Conservation (phyloP, 2,329 filamentous ascomycete species). For the Pseudogymnoascus pannorum region DNA sequence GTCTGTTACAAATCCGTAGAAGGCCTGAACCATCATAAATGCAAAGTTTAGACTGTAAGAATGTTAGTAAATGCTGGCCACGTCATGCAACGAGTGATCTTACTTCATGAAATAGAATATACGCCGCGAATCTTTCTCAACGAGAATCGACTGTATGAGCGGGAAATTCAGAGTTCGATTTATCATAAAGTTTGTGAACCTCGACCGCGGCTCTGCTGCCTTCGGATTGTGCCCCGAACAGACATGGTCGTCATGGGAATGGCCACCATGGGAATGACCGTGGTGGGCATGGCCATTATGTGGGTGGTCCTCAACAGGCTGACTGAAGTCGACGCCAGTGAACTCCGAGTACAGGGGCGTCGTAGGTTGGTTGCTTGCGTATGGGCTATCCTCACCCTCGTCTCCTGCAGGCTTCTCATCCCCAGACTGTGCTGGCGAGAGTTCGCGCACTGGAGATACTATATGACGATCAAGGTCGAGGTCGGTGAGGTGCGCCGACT, state of each 20-base stretch:
- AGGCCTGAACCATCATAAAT: slow-evolving; percentile 92
- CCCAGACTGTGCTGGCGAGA: neutral
- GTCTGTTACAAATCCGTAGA: slow-evolving; percentile 89
- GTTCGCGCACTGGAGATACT: neutral
- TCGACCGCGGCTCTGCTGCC: slow-evolving; percentile 45
- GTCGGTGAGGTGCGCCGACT: neutral
- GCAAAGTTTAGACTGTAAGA: slow-evolving; percentile 70
- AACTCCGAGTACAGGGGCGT: slow-evolving; percentile 2
- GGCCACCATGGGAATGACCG: slow-evolving; percentile 18
- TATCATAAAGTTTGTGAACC: slow-evolving; percentile 67
- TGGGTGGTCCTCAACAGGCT: neutral
- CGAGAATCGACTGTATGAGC: slow-evolving; percentile 75
- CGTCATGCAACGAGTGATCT: slow-evolving; percentile 35
- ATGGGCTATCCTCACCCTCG: neutral
- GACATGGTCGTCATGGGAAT: slow-evolving; percentile 24
- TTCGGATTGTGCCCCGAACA: neutral
- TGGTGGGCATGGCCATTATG: slow-evolving; percentile 20
- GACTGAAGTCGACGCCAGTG: neutral
- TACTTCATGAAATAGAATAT: slow-evolving; percentile 94
- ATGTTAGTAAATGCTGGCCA: slow-evolving; percentile 14
- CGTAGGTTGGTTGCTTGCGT: neutral
- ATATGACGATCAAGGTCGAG: neutral
- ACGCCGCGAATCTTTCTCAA: slow-evolving; percentile 84
- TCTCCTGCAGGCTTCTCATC: neutral
- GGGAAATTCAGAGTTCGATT: slow-evolving; percentile 63